A percentile compares a stretch with the other conserved stretches of the same genome.
Conservation (phyloP, 768 basidiomycete species). For the Panus rudis region DNA sequence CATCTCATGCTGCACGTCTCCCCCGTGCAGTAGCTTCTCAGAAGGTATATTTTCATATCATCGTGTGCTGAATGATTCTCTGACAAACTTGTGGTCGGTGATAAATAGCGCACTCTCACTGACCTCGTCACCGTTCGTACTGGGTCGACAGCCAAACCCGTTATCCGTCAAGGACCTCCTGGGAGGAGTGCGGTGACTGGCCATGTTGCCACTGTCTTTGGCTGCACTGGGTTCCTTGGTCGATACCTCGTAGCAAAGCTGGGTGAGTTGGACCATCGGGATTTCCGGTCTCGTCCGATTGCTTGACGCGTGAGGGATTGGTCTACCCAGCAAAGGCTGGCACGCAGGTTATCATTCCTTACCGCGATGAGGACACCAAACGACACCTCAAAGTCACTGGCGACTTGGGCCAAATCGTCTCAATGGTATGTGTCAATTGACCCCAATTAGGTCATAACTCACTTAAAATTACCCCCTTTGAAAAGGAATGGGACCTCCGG, state of each 20-base stretch:
- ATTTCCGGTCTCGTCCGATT: background rate
- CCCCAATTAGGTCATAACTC: background rate
- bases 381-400: slow-evolving; percentile 89
- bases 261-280: slow-evolving; percentile 40
- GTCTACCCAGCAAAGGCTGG: slow-evolving; percentile 67
- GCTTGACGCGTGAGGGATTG: slow-evolving; percentile 3
- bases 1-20: slow-evolving; percentile 30
- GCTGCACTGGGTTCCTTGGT: slow-evolving; percentile 92
- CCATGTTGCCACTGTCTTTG: slow-evolving; percentile 94
- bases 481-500: slow-evolving; percentile 92
- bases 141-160: slow-evolving; percentile 54
- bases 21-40: slow-evolving; percentile 41
- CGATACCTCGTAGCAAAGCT: slow-evolving; percentile 92
- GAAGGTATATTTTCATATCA: slow-evolving; percentile 22
- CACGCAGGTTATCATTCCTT: slow-evolving; percentile 90
- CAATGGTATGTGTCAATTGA: slow-evolving; percentile 71
- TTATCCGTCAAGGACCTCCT: slow-evolving; percentile 70
- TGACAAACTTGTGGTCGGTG: background rate
- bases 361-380: slow-evolving; percentile 91
- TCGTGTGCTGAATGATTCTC: too few species aligned
- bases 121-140: slow-evolving; percentile 58
- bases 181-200: slow-evolving; percentile 87
- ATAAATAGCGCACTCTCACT: slow-evolving; percentile 60
- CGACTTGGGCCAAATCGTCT: slow-evolving; percentile 93
- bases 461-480: background rate